These are phyloP conservation scores for Suhomyces faveliae DNA, from an alignment of 805 yeast genomes.

Conservation along the genomic window DNA sequence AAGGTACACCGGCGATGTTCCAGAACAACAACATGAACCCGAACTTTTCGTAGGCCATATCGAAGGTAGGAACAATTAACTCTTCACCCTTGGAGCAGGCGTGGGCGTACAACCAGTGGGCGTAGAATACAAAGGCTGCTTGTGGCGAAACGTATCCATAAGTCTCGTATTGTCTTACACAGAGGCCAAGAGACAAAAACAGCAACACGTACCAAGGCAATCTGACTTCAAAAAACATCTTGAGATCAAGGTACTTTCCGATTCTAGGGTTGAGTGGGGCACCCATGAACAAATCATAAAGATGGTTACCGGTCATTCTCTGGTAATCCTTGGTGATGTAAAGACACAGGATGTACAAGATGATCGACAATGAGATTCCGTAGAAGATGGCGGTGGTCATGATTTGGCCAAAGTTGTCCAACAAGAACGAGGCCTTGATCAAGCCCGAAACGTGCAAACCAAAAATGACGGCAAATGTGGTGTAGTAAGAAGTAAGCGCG, in stretches of 20 bases:
- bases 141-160: conserved; percentile 82
- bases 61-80: conserved; percentile 97
- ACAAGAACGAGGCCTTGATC: conserved; percentile 68
- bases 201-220: conserved; percentile 93
- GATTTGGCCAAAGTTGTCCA: conserved; percentile 84
- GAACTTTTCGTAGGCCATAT: conserved; percentile 98
- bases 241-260: conserved; percentile 81
- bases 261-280: conserved; percentile 95
- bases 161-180: conserved; percentile 73
- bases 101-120: conserved; percentile 93
- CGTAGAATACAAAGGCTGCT: conserved; percentile 67
- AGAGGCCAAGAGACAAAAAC: conserved; percentile 71
- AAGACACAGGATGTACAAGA: conserved; percentile 67
- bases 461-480: conserved; percentile 56
- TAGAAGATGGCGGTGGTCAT: conserved; percentile 87
- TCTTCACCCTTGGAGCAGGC: conserved; percentile 99
- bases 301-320: conserved; percentile 84
- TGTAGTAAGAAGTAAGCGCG: conserved; percentile 82
- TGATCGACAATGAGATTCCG: conserved; percentile 69
- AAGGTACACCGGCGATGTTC: conserved; percentile 99
- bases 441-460: conserved; percentile 70
- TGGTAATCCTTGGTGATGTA: conserved; percentile 72
- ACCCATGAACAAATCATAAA: conserved; percentile 95
- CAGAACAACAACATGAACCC: conserved; percentile 99
- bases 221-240: conserved; percentile 97